phyloP scores from a whole-genome alignment of 2,329 filamentous ascomycete species.

The Eutypa lata region DNA sequence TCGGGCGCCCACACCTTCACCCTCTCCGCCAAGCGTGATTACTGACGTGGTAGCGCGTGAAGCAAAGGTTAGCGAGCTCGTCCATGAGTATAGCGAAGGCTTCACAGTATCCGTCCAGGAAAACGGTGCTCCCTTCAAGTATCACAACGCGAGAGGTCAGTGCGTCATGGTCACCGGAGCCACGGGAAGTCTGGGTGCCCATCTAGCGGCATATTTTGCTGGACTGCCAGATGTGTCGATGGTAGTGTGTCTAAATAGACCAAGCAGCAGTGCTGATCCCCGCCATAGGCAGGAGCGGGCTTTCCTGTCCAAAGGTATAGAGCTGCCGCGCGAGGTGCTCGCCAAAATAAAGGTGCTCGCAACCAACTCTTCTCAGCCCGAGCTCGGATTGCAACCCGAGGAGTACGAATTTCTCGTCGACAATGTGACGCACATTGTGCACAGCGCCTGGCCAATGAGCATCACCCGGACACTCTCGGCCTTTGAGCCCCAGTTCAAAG shows the following conservation, averaged over 20 bases:
- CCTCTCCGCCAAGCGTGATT: too few species aligned
- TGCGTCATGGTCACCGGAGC: too few species aligned
- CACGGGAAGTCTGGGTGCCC: too few species aligned
- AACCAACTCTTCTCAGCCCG: not conserved
- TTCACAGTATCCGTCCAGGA: too few species aligned
- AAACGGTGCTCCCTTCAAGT: too few species aligned
- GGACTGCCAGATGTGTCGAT: constrained; percentile 19
- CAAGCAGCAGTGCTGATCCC: constrained; percentile 11
- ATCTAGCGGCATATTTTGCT: too few species aligned
- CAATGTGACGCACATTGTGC: constrained; percentile 4
- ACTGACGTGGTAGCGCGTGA: too few species aligned
- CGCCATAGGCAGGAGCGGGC: constrained; percentile 15
- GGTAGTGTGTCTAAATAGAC: constrained; percentile 46
- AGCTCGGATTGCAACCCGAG: not conserved
- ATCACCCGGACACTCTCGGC: not conserved
- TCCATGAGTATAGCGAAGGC: too few species aligned
- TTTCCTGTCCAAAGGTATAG: constrained; percentile 7
- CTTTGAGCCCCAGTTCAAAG: constrained; percentile 6
- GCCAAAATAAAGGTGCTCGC: constrained; percentile 2
- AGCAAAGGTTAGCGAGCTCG: too few species aligned
- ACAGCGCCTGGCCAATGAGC: constrained; percentile 9
- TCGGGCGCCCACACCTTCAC: too few species aligned
- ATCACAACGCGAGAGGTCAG: too few species aligned
- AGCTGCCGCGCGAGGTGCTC: not conserved
- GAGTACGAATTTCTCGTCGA: constrained; percentile 1